Evolutionary conservation across 2,329 filamentous ascomycete species (phyloP).

Genomic region (Lecanoromycetidae sp.): DNA sequence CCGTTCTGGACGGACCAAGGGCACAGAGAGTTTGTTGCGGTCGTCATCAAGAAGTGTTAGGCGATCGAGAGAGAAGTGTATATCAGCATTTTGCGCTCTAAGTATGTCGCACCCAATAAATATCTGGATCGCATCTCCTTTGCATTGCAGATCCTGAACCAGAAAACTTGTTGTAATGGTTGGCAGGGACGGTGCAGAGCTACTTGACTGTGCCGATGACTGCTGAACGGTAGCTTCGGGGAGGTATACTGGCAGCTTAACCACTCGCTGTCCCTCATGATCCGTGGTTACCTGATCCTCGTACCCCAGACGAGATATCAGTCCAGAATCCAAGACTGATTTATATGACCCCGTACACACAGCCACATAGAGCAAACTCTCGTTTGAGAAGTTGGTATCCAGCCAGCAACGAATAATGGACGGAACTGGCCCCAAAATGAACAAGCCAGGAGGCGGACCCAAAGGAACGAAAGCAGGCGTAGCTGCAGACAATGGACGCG

Average conservation of each 20-base stretch:
- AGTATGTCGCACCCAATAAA: conserved; percentile 84
- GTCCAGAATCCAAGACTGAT: conserved; percentile 64
- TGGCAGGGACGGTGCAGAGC: conserved; percentile 67
- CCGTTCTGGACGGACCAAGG: conserved; percentile 84
- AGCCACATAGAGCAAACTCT: conserved; percentile 78
- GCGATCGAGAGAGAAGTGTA: conserved; percentile 83
- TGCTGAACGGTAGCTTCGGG: conserved; percentile 79
- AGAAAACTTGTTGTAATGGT: conserved; percentile 70
- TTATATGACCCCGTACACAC: conserved; percentile 84
- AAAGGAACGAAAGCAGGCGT: conserved; percentile 57
- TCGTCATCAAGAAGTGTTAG: conserved; percentile 81
- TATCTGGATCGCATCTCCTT: conserved; percentile 57
- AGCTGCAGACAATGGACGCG: conserved; percentile 44
- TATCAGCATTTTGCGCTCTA: conserved; percentile 73
- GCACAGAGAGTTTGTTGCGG: conserved; percentile 74
- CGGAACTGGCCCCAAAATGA: conserved; percentile 76
- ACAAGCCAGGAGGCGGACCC: conserved; percentile 69
- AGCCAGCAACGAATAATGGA: conserved; percentile 95
- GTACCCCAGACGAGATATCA: conserved; percentile 64
- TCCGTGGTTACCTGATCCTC: conserved; percentile 53
- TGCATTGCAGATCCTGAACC: conserved; percentile 44
- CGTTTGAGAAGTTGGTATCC: conserved; percentile 78
- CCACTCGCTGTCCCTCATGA: conserved; percentile 52
- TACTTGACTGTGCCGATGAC: conserved; percentile 58
- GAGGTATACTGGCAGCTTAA: conserved; percentile 74